A percentile compares a stretch with the other conserved stretches of the same genome.
phyloP scores from a whole-genome alignment of 495 filamentous ascomycete species.

The Talaromyces adpressus region DNA sequence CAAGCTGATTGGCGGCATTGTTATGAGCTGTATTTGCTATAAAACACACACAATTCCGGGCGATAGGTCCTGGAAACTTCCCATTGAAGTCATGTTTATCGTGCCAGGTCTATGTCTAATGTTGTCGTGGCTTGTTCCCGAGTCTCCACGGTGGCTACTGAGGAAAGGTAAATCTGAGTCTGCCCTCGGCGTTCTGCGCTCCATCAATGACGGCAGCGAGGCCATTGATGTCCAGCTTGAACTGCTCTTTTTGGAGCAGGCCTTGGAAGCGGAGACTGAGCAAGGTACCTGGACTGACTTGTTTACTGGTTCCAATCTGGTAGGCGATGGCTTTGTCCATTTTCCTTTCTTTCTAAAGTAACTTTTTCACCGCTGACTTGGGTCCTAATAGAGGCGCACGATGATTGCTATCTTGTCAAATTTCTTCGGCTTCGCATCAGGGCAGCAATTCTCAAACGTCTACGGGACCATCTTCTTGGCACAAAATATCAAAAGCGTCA shows the following conservation, averaged over 20 bases:
- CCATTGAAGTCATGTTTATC: conserved; percentile 10
- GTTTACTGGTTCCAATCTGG: conserved; percentile 6
- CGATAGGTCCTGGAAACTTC: conserved; percentile 10
- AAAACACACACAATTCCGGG: neutral
- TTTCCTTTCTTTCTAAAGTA: neutral
- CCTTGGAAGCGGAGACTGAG: neutral
- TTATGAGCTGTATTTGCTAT: conserved; percentile 6
- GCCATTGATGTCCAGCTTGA: neutral
- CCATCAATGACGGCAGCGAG: conserved; percentile 2
- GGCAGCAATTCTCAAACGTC: conserved; percentile 14
- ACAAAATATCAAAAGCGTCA: neutral
- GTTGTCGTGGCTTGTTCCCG: conserved; percentile 10
- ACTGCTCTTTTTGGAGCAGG: neutral
- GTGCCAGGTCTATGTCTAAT: conserved; percentile 4
- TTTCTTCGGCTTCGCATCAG: conserved; percentile 13
- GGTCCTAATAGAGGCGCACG: neutral
- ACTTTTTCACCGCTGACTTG: neutral
- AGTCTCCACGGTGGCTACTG: conserved; percentile 10
- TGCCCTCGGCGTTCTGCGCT: neutral
- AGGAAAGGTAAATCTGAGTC: conserved; percentile 6
- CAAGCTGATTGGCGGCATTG: conserved; percentile 9
- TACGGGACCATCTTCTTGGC: conserved; percentile 20
- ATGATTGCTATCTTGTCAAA: neutral
- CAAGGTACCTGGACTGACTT: conserved; percentile 11
- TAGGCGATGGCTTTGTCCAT: conserved; percentile 2